Base-by-base conservation (phyloP, 768 basidiomycete species). In the Lactifluus volemus region DNA sequence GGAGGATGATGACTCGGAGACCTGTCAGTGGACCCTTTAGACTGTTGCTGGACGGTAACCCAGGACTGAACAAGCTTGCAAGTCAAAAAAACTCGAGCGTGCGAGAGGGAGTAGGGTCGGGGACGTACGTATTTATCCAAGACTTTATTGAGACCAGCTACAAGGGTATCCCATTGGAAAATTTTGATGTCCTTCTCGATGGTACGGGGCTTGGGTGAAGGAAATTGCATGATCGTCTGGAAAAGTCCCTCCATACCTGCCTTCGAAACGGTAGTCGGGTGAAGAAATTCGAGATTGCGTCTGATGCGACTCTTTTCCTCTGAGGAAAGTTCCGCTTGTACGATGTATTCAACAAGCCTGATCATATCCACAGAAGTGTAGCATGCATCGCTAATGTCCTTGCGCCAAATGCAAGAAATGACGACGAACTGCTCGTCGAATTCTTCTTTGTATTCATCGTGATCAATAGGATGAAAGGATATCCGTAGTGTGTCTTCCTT, bases 251-350 rank as follows among this genome's bases (percentile, higher is more conserved):
- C 88, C 0, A 81, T 75, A 66, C 90, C 88, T 70, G 83, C 82
- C 76, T 97, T 99, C 32, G 89, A 88, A 4, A 98, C 85, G 0
- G 95, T 97, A 57, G 84, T 87, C 1, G 96, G 96, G 54, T 86
- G 81, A 69, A 97, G 88, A 29, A 90, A 92, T 72, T 99, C 95
- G 34, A 99, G 77, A 73, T 98, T 98, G 59, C 95, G 81, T 63
- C 96, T 79, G 67, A 98, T 96, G 55, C 96, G 80, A 69, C 98
- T 98, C 80, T 96, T 98, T 79, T 98, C 96, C 73, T 97, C 93
- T 51, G 97, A 89, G 34, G 85, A 86, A 69, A 97, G 95, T 53
- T 87, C 79, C 3, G 76, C 74, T 48, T 88, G 91, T 44, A 83
- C 79, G 51, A 88, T 74, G 64, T 85, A 84, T 75, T 98, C 92